Conservation (phyloP, 2,329 filamentous ascomycete genomes). For the Pyrenophora graminea region DNA sequence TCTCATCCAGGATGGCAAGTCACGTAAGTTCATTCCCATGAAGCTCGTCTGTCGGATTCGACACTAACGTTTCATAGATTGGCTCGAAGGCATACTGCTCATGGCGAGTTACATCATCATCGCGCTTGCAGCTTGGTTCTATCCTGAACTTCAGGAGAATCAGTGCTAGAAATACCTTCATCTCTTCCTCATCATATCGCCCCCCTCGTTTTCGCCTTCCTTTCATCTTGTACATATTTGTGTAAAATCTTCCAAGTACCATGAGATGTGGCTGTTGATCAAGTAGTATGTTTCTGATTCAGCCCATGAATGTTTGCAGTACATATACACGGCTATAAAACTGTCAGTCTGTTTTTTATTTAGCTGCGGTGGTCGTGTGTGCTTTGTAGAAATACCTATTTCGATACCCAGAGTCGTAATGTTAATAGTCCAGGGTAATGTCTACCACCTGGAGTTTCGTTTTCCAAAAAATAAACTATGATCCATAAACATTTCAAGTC, state of each 20-base stretch:
- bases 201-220: neutral
- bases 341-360: too few species aligned
- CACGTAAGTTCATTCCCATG: constrained; percentile 38
- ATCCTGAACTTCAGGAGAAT: constrained; percentile 36
- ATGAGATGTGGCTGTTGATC: neutral
- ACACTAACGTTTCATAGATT: constrained; percentile 46
- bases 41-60: too few species aligned
- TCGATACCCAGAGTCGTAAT: neutral
- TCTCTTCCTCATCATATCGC: neutral
- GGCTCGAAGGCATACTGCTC: constrained; percentile 65
- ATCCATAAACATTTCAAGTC: too few species aligned
- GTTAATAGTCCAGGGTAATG: neutral
- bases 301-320: too few species aligned
- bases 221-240: constrained; percentile 1
- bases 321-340: too few species aligned
- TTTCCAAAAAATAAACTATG: too few species aligned
- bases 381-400: neutral
- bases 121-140: constrained; percentile 62
- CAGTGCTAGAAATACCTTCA: constrained; percentile 14
- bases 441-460: neutral
- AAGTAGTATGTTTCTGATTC: too few species aligned
- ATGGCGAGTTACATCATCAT: constrained; percentile 67
- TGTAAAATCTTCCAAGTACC: neutral
- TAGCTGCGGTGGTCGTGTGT: neutral
- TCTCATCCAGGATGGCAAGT: constrained; percentile 64